Evolutionary conservation across 192 early-diverging fungal genomes (phyloP).

Genomic region (Blastocladiella britannica): DNA sequence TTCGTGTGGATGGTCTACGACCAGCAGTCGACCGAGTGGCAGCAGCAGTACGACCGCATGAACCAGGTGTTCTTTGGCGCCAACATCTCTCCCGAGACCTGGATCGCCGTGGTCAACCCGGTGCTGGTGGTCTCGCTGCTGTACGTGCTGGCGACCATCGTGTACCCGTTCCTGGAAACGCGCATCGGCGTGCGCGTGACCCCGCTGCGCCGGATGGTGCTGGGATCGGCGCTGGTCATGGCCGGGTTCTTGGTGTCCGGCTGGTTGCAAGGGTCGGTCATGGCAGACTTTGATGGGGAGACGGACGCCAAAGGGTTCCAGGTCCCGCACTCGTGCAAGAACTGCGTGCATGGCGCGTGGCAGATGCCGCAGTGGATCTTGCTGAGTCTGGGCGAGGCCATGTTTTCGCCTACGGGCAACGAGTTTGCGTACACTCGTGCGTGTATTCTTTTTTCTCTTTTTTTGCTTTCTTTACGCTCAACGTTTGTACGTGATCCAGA

Average conservation of each 20-base stretch:
- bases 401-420: constrained; percentile 35
- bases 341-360: constrained; percentile 8
- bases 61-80: constrained; percentile 13
- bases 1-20: constrained; percentile 19
- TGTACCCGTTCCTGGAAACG: constrained; percentile 30
- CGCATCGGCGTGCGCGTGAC: constrained; percentile 13
- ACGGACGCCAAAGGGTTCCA: background rate
- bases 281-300: background rate
- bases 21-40: constrained; percentile 18
- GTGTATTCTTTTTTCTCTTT: too few species aligned
- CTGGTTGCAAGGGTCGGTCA: background rate
- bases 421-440: constrained; percentile 42
- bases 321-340: background rate
- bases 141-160: constrained; percentile 21
- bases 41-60: constrained; percentile 16
- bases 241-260: background rate
- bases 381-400: constrained; percentile 30
- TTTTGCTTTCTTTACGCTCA: too few species aligned
- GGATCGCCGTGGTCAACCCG: constrained; percentile 17
- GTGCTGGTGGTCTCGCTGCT: constrained; percentile 28
- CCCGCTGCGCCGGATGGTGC: constrained; percentile 29
- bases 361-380: constrained; percentile 27
- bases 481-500: too few species aligned
- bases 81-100: constrained; percentile 1
- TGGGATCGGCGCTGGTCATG: constrained; percentile 18